A percentile compares a stretch with the other conserved stretches of the same genome.
These are phyloP conservation scores for Colletotrichum chrysophilum DNA, from an alignment of 2,329 filamentous ascomycete species.

Conservation along the genomic window DNA sequence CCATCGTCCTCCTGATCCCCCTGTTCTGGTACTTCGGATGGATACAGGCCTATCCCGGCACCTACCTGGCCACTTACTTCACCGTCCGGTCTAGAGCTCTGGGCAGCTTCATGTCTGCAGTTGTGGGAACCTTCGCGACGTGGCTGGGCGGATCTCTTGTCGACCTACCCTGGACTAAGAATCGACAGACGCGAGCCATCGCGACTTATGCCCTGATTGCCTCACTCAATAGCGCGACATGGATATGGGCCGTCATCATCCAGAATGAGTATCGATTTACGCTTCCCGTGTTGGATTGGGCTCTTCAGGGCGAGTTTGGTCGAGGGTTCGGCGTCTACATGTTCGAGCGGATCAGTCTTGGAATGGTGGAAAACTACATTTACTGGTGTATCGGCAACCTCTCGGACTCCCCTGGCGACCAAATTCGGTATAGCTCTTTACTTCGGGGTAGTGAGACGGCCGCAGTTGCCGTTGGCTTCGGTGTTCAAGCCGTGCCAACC, in stretches of 20 bases:
- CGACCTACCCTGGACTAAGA: conserved; percentile 42
- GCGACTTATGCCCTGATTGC: conserved; percentile 45
- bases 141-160: conserved; percentile 40
- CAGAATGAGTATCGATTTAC: conserved; percentile 51
- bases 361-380: conserved; percentile 48
- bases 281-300: conserved; percentile 48
- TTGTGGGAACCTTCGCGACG: conserved; percentile 42
- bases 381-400: conserved; percentile 53
- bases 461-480: conserved; percentile 45
- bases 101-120: conserved; percentile 36
- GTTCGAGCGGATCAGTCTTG: conserved; percentile 41
- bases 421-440: conserved; percentile 49
- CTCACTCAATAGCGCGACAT: conserved; percentile 45
- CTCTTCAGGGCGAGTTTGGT: conserved; percentile 40
- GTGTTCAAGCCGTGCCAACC: conserved; percentile 48
- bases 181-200: conserved; percentile 42
- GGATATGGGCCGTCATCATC: conserved; percentile 52
- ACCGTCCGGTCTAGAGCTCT: conserved; percentile 45
- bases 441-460: conserved; percentile 47
- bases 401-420: conserved; percentile 46
- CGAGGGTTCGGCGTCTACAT: conserved; percentile 48
- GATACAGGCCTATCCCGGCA: conserved; percentile 45
- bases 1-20: conserved; percentile 27
- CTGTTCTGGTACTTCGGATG: conserved; percentile 40
- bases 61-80: conserved; percentile 46